Evolutionary conservation across 192 early-diverging fungal genomes (phyloP).

Genomic region (Spizellomyces punctatus): DNA sequence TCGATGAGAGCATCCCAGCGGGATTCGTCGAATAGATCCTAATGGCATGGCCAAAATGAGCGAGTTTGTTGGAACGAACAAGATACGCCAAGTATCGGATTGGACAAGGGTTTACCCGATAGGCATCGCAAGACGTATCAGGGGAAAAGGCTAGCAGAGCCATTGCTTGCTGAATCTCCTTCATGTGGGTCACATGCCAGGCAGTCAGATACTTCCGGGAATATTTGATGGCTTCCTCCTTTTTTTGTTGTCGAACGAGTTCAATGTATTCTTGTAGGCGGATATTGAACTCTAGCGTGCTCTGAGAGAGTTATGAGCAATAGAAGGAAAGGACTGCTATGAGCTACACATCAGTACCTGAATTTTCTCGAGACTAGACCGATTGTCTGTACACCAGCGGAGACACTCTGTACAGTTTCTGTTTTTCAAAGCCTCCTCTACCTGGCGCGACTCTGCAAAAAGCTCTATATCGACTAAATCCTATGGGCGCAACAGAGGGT

Average conservation of each 20-base stretch:
- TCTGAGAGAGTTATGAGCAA: constrained; percentile 52
- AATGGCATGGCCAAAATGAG: not conserved
- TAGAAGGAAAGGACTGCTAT: not conserved
- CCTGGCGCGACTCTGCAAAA: constrained; percentile 78
- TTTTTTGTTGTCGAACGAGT: constrained; percentile 66
- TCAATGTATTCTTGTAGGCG: constrained; percentile 95
- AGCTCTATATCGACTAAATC: constrained; percentile 88
- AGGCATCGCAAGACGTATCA: constrained; percentile 75
- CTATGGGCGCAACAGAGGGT: constrained; percentile 37
- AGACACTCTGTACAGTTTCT: constrained; percentile 86
- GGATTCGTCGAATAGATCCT: constrained; percentile 67
- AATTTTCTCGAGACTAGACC: constrained; percentile 82
- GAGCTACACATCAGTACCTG: constrained; percentile 55
- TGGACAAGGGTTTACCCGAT: constrained; percentile 61
- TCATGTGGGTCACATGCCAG: constrained; percentile 75
- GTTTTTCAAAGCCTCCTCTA: constrained; percentile 76
- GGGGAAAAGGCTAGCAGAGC: constrained; percentile 83
- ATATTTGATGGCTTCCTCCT: constrained; percentile 80
- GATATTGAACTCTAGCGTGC: constrained; percentile 94
- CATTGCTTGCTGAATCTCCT: constrained; percentile 88
- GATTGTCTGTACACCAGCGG: constrained; percentile 94
- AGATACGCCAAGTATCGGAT: not conserved
- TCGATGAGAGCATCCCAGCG: constrained; percentile 80
- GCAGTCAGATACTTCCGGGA: constrained; percentile 80
- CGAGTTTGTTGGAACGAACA: not conserved